These are phyloP conservation scores for Sporisorium iseilematis-ciliati DNA, from an alignment of 1,284 basidiomycete genomes.

Conservation along the genomic window DNA sequence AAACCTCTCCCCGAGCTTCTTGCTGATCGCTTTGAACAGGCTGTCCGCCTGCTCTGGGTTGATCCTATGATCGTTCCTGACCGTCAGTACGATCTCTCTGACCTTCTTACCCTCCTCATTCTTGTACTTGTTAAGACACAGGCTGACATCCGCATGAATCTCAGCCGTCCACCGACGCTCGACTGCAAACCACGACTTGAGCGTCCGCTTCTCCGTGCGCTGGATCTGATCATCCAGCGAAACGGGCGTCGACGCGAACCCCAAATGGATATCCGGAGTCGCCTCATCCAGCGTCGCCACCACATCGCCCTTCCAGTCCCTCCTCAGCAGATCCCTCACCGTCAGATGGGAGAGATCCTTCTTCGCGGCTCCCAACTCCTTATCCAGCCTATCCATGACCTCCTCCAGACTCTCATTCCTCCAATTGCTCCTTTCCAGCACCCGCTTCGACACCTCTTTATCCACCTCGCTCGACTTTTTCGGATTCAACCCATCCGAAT, in stretches of 20 bases:
- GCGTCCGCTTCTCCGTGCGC: conserved; percentile 52
- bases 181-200: conserved; percentile 65
- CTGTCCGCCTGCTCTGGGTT: conserved; percentile 42
- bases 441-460: conserved; percentile 22
- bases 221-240: conserved; percentile 67
- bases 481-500: conserved; percentile 60
- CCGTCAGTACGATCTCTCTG: conserved; percentile 56
- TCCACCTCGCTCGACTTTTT: conserved; percentile 45
- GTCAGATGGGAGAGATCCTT: conserved; percentile 65
- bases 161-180: conserved; percentile 60
- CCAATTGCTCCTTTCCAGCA: conserved; percentile 52
- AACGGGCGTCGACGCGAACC: conserved; percentile 69
- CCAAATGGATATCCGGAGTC: conserved; percentile 65
- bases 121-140: conserved; percentile 60
- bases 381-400: conserved; percentile 62
- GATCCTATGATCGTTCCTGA: conserved; percentile 48
- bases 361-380: conserved; percentile 62
- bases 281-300: conserved; percentile 56
- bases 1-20: conserved; percentile 29
- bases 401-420: conserved; percentile 38
- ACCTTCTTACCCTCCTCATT: conserved; percentile 25
- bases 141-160: conserved; percentile 54
- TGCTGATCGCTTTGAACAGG: conserved; percentile 46
- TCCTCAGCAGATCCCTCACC: conserved; percentile 65
- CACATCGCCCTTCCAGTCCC: conserved; percentile 70